Conservation (phyloP, 1,284 basidiomycete genomes). For the Puccinia triticina region DNA sequence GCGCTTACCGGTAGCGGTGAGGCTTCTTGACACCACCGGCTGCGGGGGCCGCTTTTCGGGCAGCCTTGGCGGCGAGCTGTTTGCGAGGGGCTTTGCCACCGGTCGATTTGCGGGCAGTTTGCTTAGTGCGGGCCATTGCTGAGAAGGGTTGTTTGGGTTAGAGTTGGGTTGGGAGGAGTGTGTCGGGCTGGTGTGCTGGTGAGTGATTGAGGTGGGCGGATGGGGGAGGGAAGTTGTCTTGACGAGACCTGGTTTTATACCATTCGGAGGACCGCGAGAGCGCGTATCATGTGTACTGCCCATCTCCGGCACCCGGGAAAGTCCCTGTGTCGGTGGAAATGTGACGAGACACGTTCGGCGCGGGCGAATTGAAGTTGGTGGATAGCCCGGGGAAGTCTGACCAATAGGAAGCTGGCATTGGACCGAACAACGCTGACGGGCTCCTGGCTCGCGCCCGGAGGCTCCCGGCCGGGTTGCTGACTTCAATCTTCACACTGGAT, state of each 20-base stretch:
- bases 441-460: too few relatives aligned
- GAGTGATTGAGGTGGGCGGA: too few relatives aligned
- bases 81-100: conserved; percentile 69
- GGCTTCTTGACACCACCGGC: conserved; percentile 61
- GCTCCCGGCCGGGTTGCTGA: too few relatives aligned
- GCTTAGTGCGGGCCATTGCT: conserved; percentile 60
- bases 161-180: not conserved
- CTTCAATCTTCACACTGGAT: too few relatives aligned
- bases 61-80: conserved; percentile 65
- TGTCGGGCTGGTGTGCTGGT: not conserved
- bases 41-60: conserved; percentile 63
- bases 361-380: too few relatives aligned
- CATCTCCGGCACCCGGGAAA: too few relatives aligned
- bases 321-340: too few relatives aligned
- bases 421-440: not conserved
- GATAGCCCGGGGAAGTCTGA: not conserved
- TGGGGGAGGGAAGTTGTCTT: not conserved
- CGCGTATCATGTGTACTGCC: not conserved
- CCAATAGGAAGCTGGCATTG: not conserved
- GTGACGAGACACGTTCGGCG: not conserved
- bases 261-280: too few relatives aligned
- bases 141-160: not conserved
- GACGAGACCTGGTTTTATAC: not conserved
- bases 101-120: conserved; percentile 71
- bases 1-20: conserved; percentile 64